Base-by-base conservation (phyloP, 345 rosid species). In the Anacardium occidentale region DNA sequence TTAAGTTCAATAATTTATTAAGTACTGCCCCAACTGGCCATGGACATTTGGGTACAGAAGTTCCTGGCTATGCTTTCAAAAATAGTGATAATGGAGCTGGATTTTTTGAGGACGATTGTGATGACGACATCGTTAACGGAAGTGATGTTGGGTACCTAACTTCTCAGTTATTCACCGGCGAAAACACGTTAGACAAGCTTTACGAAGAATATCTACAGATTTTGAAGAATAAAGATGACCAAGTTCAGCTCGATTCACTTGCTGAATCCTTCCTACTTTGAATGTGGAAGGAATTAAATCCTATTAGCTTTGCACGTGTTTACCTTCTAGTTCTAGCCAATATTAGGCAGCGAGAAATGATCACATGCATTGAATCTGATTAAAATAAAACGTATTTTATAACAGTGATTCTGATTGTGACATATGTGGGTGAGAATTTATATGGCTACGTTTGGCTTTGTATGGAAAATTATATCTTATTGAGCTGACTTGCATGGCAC, bases 171-270 rank as follows among this genome's bases (percentile, higher is more conserved):
- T 70, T 75, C 1, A 21, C 66, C 4, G 45, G 37, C 18, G 57
- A 68, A 12, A 34, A 69, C 71, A 73, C 74, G 10, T 47, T 87
- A 0, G 75, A 83, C 65, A 76, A 81, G 37, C 77, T 87, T 18
- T 87, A 85, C 42, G 79, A 83, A 25, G 91, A 85, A 70, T 85
- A 81, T 80, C 62, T 79, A 50, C 77, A 81, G 74, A 74, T 87
- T 18, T 66, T 83, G 75, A 78, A 78, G 65, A 54, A 72, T 3
- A 80, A 74, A 6, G 81, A 74, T 17, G 84, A 84, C 34, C 77
- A 72, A 62, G 20, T 52, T 8, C 74, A 82, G 25, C 45, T 77
- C 7, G 83, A 84, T 32, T 63, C 74, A 3, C 79, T 84, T 60
- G 75, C 81, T 0, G 81, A 83, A 55, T 79, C 85, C 0, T 61